A percentile compares a stretch with the other conserved stretches of the same genome.
Evolutionary conservation across 768 basidiomycete species (phyloP).

Genomic region (Amanita pseudoporphyria): DNA sequence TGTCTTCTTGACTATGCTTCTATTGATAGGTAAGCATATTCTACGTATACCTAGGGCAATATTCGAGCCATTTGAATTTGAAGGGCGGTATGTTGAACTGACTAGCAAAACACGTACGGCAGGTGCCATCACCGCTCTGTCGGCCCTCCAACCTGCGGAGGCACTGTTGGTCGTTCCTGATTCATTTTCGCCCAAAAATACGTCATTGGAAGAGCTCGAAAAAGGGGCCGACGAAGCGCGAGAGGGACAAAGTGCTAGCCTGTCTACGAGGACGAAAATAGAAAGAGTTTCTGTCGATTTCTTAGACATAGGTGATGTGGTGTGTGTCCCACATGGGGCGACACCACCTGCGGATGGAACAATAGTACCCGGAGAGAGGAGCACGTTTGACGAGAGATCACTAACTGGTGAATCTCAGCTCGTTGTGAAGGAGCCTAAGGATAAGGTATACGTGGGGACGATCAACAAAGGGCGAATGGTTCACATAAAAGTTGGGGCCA

Average conservation of each 20-base stretch:
- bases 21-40: slow-evolving; percentile 44
- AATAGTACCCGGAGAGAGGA: slow-evolving; percentile 36
- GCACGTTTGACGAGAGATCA: slow-evolving; percentile 73
- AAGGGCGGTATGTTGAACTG: slow-evolving; percentile 56
- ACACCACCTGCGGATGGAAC: slow-evolving; percentile 73
- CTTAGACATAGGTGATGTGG: slow-evolving; percentile 71
- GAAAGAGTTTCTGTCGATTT: slow-evolving; percentile 43
- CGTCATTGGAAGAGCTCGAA: slow-evolving; percentile 9
- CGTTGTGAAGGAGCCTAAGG: slow-evolving; percentile 50
- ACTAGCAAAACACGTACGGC: slow-evolving; percentile 63
- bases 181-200: slow-evolving; percentile 4
- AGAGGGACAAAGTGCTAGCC: background rate
- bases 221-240: slow-evolving; percentile 25
- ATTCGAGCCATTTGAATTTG: background rate
- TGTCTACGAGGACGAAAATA: slow-evolving; percentile 18
- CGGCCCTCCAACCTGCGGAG: slow-evolving; percentile 50
- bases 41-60: background rate
- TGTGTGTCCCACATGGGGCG: slow-evolving; percentile 62
- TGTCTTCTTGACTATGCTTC: slow-evolving; percentile 74
- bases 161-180: slow-evolving; percentile 40
- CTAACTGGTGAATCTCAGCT: slow-evolving; percentile 71
- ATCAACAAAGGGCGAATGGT: slow-evolving; percentile 56
- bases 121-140: slow-evolving; percentile 63
- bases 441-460: slow-evolving; percentile 68
- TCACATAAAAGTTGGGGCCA: slow-evolving; percentile 48